Percentiles rank a stretch among this genome's conserved stretches.
phyloP scores from a whole-genome alignment of 2,329 filamentous ascomycete species.

The Basipetospora sp. region DNA sequence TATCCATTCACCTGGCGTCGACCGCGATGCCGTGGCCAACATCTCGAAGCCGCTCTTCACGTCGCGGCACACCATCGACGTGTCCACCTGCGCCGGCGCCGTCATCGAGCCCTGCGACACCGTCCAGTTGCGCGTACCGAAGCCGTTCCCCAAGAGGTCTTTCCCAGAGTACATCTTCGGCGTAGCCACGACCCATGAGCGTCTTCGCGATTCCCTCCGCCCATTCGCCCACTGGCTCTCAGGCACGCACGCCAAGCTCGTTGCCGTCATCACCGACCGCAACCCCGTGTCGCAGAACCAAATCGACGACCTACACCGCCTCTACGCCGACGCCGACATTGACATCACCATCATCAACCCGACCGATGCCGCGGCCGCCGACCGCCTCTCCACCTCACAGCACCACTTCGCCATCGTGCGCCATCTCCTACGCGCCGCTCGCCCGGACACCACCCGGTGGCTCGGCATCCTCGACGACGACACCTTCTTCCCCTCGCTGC shows the following conservation, averaged over 20 bases:
- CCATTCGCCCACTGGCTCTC: constrained; percentile 42
- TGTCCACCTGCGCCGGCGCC: constrained; percentile 15
- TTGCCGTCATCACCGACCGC: constrained; percentile 35
- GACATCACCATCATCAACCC: constrained; percentile 20
- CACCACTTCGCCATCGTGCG: constrained; percentile 43
- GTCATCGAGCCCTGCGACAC: constrained; percentile 20
- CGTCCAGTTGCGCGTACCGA: constrained; percentile 27
- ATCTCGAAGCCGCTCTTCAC: constrained; percentile 23
- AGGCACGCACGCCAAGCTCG: constrained; percentile 33
- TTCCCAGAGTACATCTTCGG: constrained; percentile 42
- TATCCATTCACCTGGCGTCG: constrained; percentile 16
- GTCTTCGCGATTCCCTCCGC: constrained; percentile 34
- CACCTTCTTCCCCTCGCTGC: constrained; percentile 45
- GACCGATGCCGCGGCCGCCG: constrained; percentile 17
- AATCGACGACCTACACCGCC: constrained; percentile 17
- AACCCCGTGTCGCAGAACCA: constrained; percentile 9
- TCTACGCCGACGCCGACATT: constrained; percentile 18
- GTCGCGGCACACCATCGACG: constrained; percentile 16
- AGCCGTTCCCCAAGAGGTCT: constrained; percentile 24
- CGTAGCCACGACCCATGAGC: constrained; percentile 36
- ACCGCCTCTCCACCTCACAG: constrained; percentile 28
- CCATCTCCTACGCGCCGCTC: constrained; percentile 30
- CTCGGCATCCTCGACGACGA: constrained; percentile 46
- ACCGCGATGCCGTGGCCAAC: constrained; percentile 24
- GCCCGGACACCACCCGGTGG: constrained; percentile 37